A percentile compares a stretch with the other conserved stretches of the same genome.
These are phyloP conservation scores for Excoecaria cochinchinensis DNA, from an alignment of 345 rosid species.

Conservation along the genomic window DNA sequence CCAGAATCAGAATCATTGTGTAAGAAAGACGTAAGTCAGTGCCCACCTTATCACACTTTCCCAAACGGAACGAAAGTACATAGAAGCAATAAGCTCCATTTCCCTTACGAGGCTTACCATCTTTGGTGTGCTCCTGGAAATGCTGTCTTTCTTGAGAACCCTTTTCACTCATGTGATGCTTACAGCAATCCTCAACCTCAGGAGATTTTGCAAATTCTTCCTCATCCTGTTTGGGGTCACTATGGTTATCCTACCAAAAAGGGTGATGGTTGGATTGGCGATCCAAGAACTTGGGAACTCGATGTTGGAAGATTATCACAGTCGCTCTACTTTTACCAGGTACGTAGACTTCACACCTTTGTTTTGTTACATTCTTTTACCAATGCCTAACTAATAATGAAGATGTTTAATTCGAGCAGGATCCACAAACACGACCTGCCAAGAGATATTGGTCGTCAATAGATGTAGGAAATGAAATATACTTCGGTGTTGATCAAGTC, in stretches of 20 bases:
- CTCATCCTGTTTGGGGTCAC: constrained; percentile 21
- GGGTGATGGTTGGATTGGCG: constrained; percentile 24
- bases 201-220: constrained; percentile 24
- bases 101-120: constrained; percentile 21
- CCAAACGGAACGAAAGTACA: constrained; percentile 18
- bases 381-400: too few relatives aligned
- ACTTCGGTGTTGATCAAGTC: neutral
- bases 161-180: constrained; percentile 15
- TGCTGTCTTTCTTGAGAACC: constrained; percentile 12
- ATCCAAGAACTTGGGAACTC: constrained; percentile 25
- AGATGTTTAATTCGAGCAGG: too few relatives aligned
- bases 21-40: neutral
- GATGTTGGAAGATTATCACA: constrained; percentile 26
- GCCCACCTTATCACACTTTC: constrained; percentile 22
- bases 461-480: constrained; percentile 22
- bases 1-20: constrained; percentile 17
- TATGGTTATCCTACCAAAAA: constrained; percentile 15
- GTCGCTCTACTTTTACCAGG: constrained; percentile 25
- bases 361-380: too few relatives aligned
- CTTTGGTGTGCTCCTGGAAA: constrained; percentile 22
- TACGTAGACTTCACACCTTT: neutral
- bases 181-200: constrained; percentile 26
- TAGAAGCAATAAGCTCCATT: neutral
- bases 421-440: constrained; percentile 15
- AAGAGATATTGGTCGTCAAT: constrained; percentile 20